These are phyloP conservation scores for Cryphonectria radicalis DNA, from an alignment of 2,329 filamentous ascomycete genomes.

Conservation along the genomic window DNA sequence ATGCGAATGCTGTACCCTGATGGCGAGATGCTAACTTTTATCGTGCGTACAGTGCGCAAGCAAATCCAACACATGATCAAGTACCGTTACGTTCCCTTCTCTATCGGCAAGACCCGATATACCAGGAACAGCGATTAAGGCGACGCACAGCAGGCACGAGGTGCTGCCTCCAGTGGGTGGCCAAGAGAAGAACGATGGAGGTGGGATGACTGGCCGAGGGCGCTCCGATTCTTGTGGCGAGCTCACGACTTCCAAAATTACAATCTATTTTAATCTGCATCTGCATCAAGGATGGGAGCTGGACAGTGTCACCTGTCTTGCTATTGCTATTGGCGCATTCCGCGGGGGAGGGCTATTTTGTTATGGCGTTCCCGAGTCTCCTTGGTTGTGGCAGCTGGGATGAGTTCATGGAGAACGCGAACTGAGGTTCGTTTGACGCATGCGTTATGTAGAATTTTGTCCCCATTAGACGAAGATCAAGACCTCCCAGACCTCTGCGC, in stretches of 20 bases:
- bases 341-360: slow-evolving; percentile 9
- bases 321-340: slow-evolving; percentile 24
- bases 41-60: slow-evolving; percentile 75
- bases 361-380: slow-evolving; percentile 23
- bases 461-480: slow-evolving; percentile 20
- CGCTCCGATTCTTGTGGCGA: slow-evolving; percentile 25
- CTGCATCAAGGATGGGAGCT: slow-evolving; percentile 23
- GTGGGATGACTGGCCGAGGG: slow-evolving; percentile 8
- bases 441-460: slow-evolving; percentile 26
- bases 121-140: slow-evolving; percentile 60
- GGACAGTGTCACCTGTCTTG: slow-evolving; percentile 16
- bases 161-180: not conserved
- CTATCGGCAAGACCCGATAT: slow-evolving; percentile 86
- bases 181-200: slow-evolving; percentile 21
- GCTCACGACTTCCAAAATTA: slow-evolving; percentile 22
- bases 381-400: slow-evolving; percentile 20
- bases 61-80: slow-evolving; percentile 99
- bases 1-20: not conserved
- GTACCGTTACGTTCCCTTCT: slow-evolving; percentile 96
- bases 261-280: slow-evolving; percentile 30
- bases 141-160: not conserved
- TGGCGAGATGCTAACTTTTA: slow-evolving; percentile 15
- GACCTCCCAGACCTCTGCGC: not conserved
- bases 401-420: slow-evolving; percentile 1
- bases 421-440: slow-evolving; percentile 16